These are phyloP conservation scores for Meripilus lineatus DNA, from an alignment of 1,284 basidiomycete genomes.

Conservation along the genomic window DNA sequence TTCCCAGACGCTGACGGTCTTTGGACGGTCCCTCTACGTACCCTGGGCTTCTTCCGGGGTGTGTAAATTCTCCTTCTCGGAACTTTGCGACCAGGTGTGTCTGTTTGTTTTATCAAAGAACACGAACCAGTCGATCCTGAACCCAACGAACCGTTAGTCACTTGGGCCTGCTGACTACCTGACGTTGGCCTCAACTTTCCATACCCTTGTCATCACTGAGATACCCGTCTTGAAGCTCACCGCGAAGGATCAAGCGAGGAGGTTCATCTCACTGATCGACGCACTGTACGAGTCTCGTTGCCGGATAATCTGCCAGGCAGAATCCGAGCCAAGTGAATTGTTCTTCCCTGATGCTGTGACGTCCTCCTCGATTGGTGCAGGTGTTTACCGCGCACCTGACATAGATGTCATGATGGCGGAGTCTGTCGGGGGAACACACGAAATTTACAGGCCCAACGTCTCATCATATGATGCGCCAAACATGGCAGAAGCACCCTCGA, in stretches of 20 bases:
- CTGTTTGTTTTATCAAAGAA: no score
- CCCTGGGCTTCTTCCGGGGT: constrained; percentile 41
- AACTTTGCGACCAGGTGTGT: constrained; percentile 56
- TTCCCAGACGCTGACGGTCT: constrained; percentile 20
- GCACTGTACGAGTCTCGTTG: constrained; percentile 53
- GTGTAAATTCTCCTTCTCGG: constrained; percentile 51
- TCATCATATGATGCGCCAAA: constrained; percentile 47
- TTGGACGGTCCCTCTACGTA: constrained; percentile 46
- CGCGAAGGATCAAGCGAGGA: constrained; percentile 65
- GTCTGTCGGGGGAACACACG: constrained; percentile 51
- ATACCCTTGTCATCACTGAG: constrained; percentile 53
- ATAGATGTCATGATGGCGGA: constrained; percentile 56
- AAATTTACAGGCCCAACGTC: constrained; percentile 57
- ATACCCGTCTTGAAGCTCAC: constrained; percentile 55
- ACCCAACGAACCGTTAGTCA: constrained; percentile 28
- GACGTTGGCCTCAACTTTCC: constrained; percentile 53
- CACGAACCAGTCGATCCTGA: background rate
- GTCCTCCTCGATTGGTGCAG: constrained; percentile 13
- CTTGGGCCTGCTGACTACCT: constrained; percentile 71
- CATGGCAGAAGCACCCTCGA: constrained; percentile 30
- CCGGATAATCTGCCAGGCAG: constrained; percentile 41
- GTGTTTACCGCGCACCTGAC: constrained; percentile 16
- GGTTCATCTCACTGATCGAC: constrained; percentile 71
- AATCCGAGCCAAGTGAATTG: constrained; percentile 43
- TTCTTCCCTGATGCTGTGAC: constrained; percentile 55